phyloP scores from a whole-genome alignment of 805 yeast species.

The Brettanomyces anomalus region DNA sequence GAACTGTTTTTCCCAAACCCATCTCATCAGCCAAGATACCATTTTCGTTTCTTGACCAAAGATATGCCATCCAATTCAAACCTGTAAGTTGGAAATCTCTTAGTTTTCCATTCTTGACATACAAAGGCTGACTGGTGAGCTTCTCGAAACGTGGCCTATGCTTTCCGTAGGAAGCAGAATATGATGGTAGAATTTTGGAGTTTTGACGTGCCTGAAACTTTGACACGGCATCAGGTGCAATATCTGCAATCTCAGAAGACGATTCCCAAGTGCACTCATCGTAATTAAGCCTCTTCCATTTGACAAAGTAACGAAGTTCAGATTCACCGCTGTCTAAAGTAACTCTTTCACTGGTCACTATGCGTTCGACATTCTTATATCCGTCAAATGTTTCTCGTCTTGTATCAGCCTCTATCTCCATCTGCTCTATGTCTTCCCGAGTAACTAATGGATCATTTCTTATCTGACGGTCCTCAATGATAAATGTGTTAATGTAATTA shows the following conservation, averaged over 20 bases:
- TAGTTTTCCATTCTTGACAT: slow-evolving; percentile 81
- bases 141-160: slow-evolving; percentile 86
- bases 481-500: slow-evolving; percentile 75
- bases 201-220: slow-evolving; percentile 73
- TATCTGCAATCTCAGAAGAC: slow-evolving; percentile 75
- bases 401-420: slow-evolving; percentile 87
- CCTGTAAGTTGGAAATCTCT: slow-evolving; percentile 98
- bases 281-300: slow-evolving; percentile 89
- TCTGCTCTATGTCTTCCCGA: slow-evolving; percentile 83
- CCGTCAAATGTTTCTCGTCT: slow-evolving; percentile 76
- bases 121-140: slow-evolving; percentile 75
- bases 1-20: slow-evolving; percentile 98
- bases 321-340: slow-evolving; percentile 52
- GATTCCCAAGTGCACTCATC: slow-evolving; percentile 97
- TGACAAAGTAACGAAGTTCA: slow-evolving; percentile 72
- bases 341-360: slow-evolving; percentile 76
- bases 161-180: slow-evolving; percentile 67
- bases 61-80: slow-evolving; percentile 97
- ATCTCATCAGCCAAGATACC: slow-evolving; percentile 97
- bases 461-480: slow-evolving; percentile 65
- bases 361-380: slow-evolving; percentile 79
- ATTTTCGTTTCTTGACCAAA: slow-evolving; percentile 96
- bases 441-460: slow-evolving; percentile 77
- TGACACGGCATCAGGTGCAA: slow-evolving; percentile 78
- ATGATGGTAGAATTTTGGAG: slow-evolving; percentile 75